Base-by-base conservation (phyloP, 352 stramenopile species). In the Phytophthora idaei region DNA sequence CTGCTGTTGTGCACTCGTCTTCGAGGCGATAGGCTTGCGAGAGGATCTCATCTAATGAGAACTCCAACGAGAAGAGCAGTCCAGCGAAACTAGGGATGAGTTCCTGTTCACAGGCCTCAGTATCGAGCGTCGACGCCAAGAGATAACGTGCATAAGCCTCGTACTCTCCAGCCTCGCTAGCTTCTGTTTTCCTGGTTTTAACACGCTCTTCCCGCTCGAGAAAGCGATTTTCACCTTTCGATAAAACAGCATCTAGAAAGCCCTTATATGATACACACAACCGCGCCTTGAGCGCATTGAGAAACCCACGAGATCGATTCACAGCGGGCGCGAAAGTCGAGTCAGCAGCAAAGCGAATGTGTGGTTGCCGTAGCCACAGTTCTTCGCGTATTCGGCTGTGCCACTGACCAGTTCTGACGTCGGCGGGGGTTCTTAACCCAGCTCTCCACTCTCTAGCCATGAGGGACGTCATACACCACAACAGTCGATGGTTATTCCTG, bases 11-110 rank as follows among this genome's bases (percentile, higher is more conserved):
- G 27, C 81, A 92, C 44, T 73, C 34, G 27, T 75, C 60, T 36
- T 89, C 78, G 2, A 90, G 73, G 1, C 59, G 62, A 28, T 67
- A 61, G 0, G 72, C 80, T 47, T 87, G 73, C 4, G 52, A 39
- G 8, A 80, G 25, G 5, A 89, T 64, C 8, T 79, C 77, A 4
- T 76, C 57, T 2, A 74, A 28, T 0, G 70, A 36, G 7, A 90
- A 78, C 1, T 75, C 55, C 6, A 92, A 67, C 4, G 78, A 87
- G 41, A 80, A 90, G 1, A 92, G 57, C 37, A 90, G 61, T 4
- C 81, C 81, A 0, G 85, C 83, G 29, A 90, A 92, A 28, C 61
- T 89, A 6, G 79, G 80, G 0, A 90, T 75, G 0, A 90, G 57
- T 1, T 62, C 57, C 9, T 67, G 57, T 48, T 92, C 81, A 29